phyloP scores from a whole-genome alignment of 2,329 filamentous ascomycete species.

The Exophiala lecanii-corni region DNA sequence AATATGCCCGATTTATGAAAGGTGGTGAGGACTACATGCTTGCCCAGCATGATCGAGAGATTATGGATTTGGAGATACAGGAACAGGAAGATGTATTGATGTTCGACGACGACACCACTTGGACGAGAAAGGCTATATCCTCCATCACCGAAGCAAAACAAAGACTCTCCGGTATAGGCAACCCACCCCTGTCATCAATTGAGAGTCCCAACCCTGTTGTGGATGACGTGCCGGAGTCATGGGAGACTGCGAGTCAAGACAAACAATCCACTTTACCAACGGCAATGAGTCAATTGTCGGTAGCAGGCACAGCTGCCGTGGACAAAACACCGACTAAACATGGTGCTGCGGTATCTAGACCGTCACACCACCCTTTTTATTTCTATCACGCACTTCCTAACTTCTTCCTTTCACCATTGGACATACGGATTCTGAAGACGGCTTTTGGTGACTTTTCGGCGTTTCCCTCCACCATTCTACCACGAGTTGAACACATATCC shows the following conservation, averaged over 20 bases:
- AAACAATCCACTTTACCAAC: constrained; percentile 23
- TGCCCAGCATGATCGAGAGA: constrained; percentile 73
- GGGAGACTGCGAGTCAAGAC: constrained; percentile 14
- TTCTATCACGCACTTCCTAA: constrained; percentile 87
- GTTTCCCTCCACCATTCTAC: constrained; percentile 81
- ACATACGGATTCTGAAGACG: constrained; percentile 86
- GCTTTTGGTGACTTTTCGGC: constrained; percentile 77
- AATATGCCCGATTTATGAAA: constrained; percentile 94
- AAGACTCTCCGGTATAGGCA: constrained; percentile 63
- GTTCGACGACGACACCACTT: constrained; percentile 89
- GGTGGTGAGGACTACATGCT: constrained; percentile 84
- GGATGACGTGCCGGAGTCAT: constrained; percentile 15
- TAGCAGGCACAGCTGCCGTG: constrained; percentile 20
- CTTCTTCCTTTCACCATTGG: constrained; percentile 82
- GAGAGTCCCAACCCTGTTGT: constrained; percentile 21
- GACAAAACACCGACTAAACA: constrained; percentile 1
- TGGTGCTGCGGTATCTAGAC: constrained; percentile 5
- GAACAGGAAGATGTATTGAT: constrained; percentile 85
- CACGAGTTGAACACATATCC: constrained; percentile 82
- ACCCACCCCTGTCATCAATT: constrained; percentile 51
- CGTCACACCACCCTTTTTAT: constrained; percentile 47
- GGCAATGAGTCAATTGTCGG: constrained; percentile 27
- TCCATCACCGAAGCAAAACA: constrained; percentile 72
- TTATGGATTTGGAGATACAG: constrained; percentile 67
- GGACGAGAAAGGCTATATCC: constrained; percentile 78